phyloP scores from a whole-genome alignment of 176 grass and related monocot species.

The Eleusine coracana region DNA sequence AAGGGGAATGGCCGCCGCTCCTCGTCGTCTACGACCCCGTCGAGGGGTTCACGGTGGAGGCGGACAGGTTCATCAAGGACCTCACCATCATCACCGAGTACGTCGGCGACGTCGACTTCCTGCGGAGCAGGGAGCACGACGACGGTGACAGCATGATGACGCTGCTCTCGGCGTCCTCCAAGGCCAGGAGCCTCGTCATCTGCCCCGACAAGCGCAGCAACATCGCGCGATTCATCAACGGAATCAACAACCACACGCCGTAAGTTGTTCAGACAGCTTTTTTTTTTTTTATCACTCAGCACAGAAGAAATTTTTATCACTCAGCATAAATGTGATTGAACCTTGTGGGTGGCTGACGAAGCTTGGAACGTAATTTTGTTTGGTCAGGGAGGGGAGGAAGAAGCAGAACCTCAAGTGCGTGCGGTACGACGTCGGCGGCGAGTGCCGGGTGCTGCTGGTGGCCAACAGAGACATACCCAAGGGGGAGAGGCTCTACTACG shows the following conservation, averaged over 20 bases:
- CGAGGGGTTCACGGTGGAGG: slow-evolving; percentile 94
- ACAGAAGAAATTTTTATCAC: no score
- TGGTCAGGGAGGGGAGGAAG: slow-evolving; percentile 81
- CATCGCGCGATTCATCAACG: slow-evolving; percentile 95
- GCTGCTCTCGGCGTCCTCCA: slow-evolving; percentile 56
- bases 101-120: slow-evolving; percentile 84
- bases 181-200: slow-evolving; percentile 78
- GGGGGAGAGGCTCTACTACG: slow-evolving; percentile 94
- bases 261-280: background rate
- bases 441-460: slow-evolving; percentile 79
- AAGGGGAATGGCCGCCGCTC: slow-evolving; percentile 78
- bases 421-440: slow-evolving; percentile 61
- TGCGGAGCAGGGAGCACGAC: slow-evolving; percentile 70
- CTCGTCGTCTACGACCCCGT: slow-evolving; percentile 74
- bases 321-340: background rate
- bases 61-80: slow-evolving; percentile 75
- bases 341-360: background rate
- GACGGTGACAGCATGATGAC: slow-evolving; percentile 99
- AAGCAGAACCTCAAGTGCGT: slow-evolving; percentile 99
- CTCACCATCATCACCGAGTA: slow-evolving; percentile 97
- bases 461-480: slow-evolving; percentile 84
- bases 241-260: slow-evolving; percentile 91
- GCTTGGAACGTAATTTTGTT: background rate
- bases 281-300: no score
- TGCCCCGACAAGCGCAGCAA: slow-evolving; percentile 86